These are phyloP conservation scores for Dalbergia cochinchinensis DNA, from an alignment of 306 rosid genomes.

Conservation along the genomic window DNA sequence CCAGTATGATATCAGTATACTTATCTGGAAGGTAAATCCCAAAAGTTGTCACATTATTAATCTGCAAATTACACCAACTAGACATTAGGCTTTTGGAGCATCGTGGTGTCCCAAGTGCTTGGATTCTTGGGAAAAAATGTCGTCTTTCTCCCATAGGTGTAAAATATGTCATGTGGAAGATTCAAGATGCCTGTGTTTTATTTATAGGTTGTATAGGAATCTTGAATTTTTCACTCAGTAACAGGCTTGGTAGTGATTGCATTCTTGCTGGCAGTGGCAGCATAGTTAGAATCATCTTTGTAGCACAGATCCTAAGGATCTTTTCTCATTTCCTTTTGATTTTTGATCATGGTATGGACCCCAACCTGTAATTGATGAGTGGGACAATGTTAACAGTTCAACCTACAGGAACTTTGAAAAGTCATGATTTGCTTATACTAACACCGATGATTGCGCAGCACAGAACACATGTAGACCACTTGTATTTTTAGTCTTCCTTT, in stretches of 20 bases:
- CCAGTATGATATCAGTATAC: slow-evolving; percentile 91
- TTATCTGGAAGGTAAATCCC: slow-evolving; percentile 93
- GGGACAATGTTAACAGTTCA: slow-evolving; percentile 9
- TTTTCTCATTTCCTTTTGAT: slow-evolving; percentile 39
- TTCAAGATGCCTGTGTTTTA: slow-evolving; percentile 5
- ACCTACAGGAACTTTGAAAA: slow-evolving; percentile 25
- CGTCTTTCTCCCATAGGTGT: slow-evolving; percentile 6
- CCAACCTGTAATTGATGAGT: slow-evolving; percentile 10
- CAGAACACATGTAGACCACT: slow-evolving; percentile 5
- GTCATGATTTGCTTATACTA: slow-evolving; percentile 28
- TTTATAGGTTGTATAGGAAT: slow-evolving; percentile 1
- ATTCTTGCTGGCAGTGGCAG: slow-evolving; percentile 16
- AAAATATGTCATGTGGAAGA: slow-evolving; percentile 33
- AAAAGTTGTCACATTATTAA: not conserved
- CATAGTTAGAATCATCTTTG: slow-evolving; percentile 42
- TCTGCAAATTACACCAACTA: slow-evolving; percentile 18
- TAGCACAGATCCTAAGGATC: slow-evolving; percentile 53
- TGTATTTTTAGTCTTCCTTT: slow-evolving; percentile 2
- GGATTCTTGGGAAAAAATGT: slow-evolving; percentile 15
- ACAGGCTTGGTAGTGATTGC: not conserved
- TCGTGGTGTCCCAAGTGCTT: slow-evolving; percentile 37
- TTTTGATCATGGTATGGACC: slow-evolving; percentile 44
- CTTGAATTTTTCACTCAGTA: slow-evolving; percentile 38
- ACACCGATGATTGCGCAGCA: slow-evolving; percentile 9
- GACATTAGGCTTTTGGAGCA: slow-evolving; percentile 43